phyloP scores from a whole-genome alignment of 805 yeast species.

The Ogataea allantospora region DNA sequence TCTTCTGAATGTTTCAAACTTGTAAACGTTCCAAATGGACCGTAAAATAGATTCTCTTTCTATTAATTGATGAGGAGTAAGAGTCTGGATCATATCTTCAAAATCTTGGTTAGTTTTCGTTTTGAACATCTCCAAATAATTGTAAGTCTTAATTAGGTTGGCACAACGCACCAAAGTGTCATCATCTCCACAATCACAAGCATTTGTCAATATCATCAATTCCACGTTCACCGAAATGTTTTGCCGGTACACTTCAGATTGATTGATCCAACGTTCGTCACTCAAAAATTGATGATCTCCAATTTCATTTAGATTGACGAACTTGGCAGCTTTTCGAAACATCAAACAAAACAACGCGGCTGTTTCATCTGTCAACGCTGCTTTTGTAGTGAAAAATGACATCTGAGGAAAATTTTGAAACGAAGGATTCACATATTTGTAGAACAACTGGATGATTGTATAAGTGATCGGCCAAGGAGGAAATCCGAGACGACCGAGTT shows the following conservation, averaged over 20 bases:
- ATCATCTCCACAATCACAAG: constrained; percentile 27
- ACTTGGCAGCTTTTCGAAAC: constrained; percentile 36
- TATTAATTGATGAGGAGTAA: constrained; percentile 34
- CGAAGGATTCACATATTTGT: constrained; percentile 40
- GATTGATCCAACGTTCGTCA: constrained; percentile 38
- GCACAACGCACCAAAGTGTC: constrained; percentile 21
- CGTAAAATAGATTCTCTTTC: constrained; percentile 36
- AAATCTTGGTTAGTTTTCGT: constrained; percentile 24
- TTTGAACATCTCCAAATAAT: constrained; percentile 11
- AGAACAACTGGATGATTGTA: constrained; percentile 38
- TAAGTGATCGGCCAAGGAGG: constrained; percentile 37
- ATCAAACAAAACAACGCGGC: constrained; percentile 31
- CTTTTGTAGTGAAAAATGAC: constrained; percentile 29
- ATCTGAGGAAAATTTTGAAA: constrained; percentile 38
- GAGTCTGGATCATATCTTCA: constrained; percentile 23
- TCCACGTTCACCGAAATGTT: constrained; percentile 28
- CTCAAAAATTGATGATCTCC: constrained; percentile 28
- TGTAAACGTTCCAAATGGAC: constrained; percentile 40
- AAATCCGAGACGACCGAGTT: constrained; percentile 33
- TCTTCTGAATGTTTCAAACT: constrained; percentile 34
- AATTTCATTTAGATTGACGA: constrained; percentile 29
- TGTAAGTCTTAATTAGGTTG: constrained; percentile 13
- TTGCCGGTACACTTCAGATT: constrained; percentile 35
- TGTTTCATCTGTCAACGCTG: constrained; percentile 33
- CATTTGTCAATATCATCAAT: constrained; percentile 30